Conservation (phyloP, 2,329 filamentous ascomycete species). For the Torrubiella hemipterigena region DNA sequence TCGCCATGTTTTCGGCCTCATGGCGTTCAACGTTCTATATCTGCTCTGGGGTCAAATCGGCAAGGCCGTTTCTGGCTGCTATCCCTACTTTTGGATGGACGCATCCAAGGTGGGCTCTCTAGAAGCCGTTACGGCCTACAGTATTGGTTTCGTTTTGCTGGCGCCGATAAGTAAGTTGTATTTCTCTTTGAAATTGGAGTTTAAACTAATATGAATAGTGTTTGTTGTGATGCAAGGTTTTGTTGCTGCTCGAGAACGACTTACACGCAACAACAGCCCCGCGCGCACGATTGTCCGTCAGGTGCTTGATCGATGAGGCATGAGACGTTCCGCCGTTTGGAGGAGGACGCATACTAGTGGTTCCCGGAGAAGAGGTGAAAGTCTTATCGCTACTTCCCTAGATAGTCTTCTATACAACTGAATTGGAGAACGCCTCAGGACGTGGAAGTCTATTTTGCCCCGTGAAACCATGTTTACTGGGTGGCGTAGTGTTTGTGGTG, state of each 20-base stretch:
- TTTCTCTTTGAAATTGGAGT: background rate
- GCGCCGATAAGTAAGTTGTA: conserved; percentile 30
- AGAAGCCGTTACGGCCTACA: conserved; percentile 30
- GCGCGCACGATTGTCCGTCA: no score
- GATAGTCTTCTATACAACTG: no score
- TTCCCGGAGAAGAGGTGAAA: no score
- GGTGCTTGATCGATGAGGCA: no score
- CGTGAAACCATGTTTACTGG: no score
- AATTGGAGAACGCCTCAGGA: no score
- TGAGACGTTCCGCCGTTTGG: no score
- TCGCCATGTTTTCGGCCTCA: conserved; percentile 28
- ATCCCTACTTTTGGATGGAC: conserved; percentile 40
- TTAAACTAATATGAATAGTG: conserved; percentile 17
- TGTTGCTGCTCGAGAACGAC: conserved; percentile 32
- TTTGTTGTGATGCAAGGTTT: conserved; percentile 38
- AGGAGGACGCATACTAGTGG: no score
- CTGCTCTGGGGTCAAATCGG: conserved; percentile 38
- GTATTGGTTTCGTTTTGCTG: conserved; percentile 29
- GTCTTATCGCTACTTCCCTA: no score
- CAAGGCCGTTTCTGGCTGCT: conserved; percentile 29
- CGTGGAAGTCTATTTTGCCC: no score
- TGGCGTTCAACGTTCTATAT: conserved; percentile 29
- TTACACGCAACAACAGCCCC: no score
- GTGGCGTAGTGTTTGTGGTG: no score
- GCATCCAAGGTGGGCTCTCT: conserved; percentile 27